A percentile compares a stretch with the other conserved stretches of the same genome.
phyloP scores from a whole-genome alignment of 176 grass and related monocot species.

The Neostapfia colusana region DNA sequence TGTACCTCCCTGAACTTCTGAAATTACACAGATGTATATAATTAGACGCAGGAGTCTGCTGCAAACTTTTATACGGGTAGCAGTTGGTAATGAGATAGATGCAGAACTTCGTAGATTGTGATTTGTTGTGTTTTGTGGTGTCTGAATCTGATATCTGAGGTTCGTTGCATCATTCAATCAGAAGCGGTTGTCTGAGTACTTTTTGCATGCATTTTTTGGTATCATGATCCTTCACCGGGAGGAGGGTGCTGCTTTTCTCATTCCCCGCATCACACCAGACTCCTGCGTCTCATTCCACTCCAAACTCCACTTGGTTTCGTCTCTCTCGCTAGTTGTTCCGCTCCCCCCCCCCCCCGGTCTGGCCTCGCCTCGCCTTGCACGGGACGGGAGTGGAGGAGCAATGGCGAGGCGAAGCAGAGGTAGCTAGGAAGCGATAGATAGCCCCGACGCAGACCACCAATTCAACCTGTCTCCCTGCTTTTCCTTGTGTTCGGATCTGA shows the following conservation, averaged over 20 bases:
- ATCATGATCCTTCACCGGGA: too few species aligned
- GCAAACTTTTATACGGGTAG: slow-evolving; percentile 6
- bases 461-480: not conserved
- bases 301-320: not conserved
- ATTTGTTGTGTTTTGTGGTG: not conserved
- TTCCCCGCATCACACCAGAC: too few species aligned
- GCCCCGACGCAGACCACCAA: too few species aligned
- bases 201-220: too few species aligned
- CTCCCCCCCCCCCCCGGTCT: too few species aligned
- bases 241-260: too few species aligned
- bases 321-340: not conserved
- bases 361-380: not conserved
- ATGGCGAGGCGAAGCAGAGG: slow-evolving; percentile 61
- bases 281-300: not conserved
- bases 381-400: not conserved
- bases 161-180: too few species aligned
- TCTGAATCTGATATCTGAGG: slow-evolving; percentile 12
- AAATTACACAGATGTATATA: slow-evolving; percentile 41
- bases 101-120: not conserved
- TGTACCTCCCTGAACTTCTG: slow-evolving; percentile 18
- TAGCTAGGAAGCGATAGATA: not conserved
- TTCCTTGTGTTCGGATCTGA: not conserved
- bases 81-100: slow-evolving; percentile 11
- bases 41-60: slow-evolving; percentile 14
- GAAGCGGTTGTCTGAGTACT: too few species aligned